A percentile compares a stretch with the other conserved stretches of the same genome.
Conservation (phyloP, 2,329 filamentous ascomycete species). For the Knufia fluminis region DNA sequence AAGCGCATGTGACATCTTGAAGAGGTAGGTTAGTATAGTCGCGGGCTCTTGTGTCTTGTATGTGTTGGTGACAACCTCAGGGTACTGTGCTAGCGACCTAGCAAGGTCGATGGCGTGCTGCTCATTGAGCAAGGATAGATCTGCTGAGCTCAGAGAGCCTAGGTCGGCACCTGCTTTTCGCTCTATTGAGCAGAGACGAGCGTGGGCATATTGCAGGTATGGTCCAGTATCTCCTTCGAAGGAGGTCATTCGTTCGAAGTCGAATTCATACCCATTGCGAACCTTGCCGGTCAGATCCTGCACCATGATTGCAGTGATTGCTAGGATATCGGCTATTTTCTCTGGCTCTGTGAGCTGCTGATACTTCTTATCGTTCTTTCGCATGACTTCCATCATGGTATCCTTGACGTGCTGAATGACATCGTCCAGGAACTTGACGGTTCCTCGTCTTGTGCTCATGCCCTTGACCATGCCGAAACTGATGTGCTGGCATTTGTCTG, state of each 20-base stretch:
- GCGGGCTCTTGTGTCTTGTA: constrained; percentile 58
- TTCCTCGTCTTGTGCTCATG: constrained; percentile 58
- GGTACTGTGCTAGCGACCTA: constrained; percentile 54
- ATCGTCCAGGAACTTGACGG: constrained; percentile 64
- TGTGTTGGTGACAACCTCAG: constrained; percentile 55
- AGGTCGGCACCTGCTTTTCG: constrained; percentile 45
- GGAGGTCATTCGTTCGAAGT: constrained; percentile 56
- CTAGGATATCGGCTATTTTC: constrained; percentile 73
- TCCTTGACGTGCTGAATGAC: constrained; percentile 74
- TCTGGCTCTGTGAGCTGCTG: constrained; percentile 76
- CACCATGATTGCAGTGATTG: constrained; percentile 93
- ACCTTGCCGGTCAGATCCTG: constrained; percentile 94
- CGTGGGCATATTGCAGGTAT: constrained; percentile 56
- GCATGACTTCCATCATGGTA: constrained; percentile 98
- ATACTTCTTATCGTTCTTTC: constrained; percentile 82
- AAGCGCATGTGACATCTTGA: constrained; percentile 56
- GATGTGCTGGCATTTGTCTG: constrained; percentile 52
- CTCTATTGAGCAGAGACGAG: constrained; percentile 49
- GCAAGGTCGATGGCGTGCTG: constrained; percentile 53
- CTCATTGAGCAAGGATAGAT: constrained; percentile 54
- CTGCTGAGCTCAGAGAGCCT: constrained; percentile 44
- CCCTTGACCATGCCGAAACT: constrained; percentile 60
- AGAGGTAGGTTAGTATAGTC: constrained; percentile 57
- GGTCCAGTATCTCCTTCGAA: constrained; percentile 59
- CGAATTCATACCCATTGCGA: constrained; percentile 57